Conservation (phyloP, 179 eudicot species). For the Vitellaria paradoxa region DNA sequence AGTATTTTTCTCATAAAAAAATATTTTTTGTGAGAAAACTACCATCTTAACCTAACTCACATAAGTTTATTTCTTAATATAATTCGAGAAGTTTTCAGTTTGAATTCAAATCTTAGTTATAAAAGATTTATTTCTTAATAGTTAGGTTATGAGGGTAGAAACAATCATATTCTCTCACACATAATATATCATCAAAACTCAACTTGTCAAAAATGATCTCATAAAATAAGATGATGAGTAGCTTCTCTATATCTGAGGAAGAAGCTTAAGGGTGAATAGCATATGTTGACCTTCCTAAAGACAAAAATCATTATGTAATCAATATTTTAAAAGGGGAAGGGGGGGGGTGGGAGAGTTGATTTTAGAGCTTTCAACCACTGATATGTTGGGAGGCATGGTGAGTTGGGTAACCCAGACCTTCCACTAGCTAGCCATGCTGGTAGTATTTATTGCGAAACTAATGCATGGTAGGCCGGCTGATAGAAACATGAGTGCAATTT, state of each 20-base stretch:
- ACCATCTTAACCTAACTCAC: no score
- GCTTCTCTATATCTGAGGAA: background rate
- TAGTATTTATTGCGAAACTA: background rate
- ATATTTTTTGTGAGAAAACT: no score
- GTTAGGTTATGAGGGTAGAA: no score
- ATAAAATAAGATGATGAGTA: background rate
- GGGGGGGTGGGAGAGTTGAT: background rate
- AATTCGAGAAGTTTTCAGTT: no score
- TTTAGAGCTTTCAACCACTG: conserved; percentile 8
- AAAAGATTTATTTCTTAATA: no score
- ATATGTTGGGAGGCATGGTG: conserved; percentile 17
- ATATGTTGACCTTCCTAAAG: conserved; percentile 10
- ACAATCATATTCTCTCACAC: no score
- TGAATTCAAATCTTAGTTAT: no score
- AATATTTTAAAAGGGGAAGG: conserved; percentile 1
- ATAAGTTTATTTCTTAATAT: no score
- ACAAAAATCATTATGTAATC: background rate
- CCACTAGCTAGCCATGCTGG: conserved; percentile 29
- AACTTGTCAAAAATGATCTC: background rate
- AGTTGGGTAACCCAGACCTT: conserved; percentile 40
- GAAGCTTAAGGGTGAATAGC: background rate
- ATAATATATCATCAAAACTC: no score
- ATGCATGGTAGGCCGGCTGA: conserved; percentile 23
- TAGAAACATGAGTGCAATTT: conserved; percentile 44
- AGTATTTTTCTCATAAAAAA: no score